A percentile compares a stretch with the other conserved stretches of the same genome.
Evolutionary conservation across 1,284 basidiomycete species (phyloP).

Genomic region (Phellinidium pouzarii): DNA sequence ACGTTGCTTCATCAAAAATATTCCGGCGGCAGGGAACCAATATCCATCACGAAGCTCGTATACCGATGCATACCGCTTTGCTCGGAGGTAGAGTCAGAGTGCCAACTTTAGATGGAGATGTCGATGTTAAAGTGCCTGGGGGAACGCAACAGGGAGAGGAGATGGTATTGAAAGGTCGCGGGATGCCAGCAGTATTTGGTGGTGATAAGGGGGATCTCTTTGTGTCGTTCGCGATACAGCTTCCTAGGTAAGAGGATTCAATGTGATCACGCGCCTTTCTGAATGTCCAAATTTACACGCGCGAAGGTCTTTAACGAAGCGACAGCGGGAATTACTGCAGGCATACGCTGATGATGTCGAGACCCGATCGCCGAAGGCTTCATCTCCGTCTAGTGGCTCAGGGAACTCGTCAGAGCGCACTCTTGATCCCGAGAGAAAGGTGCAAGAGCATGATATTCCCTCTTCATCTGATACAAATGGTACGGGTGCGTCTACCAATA

Average conservation of each 20-base stretch:
- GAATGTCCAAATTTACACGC: conserved; percentile 13
- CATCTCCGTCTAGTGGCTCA: conserved; percentile 24
- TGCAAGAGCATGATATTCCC: conserved; percentile 19
- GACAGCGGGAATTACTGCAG: conserved; percentile 84
- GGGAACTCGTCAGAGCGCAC: conserved; percentile 22
- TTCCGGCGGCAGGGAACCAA: conserved; percentile 93
- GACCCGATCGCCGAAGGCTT: conserved; percentile 40
- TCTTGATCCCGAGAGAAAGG: conserved; percentile 26
- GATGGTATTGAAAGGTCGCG: conserved; percentile 88
- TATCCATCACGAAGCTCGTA: conserved; percentile 85
- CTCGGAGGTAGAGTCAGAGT: conserved; percentile 90
- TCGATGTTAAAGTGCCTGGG: conserved; percentile 88
- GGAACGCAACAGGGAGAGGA: conserved; percentile 98
- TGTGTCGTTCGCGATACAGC: conserved; percentile 82
- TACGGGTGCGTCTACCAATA: conserved; percentile 61
- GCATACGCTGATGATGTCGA: conserved; percentile 91
- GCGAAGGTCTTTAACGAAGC: conserved; percentile 68
- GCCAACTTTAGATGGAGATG: conserved; percentile 93
- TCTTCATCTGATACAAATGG: conserved; percentile 48
- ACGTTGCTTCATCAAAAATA: conserved; percentile 75
- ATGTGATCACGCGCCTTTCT: conserved; percentile 20
- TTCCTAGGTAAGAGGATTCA: conserved; percentile 70
- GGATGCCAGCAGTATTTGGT: conserved; percentile 68
- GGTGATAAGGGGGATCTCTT: conserved; percentile 82
- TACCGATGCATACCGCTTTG: conserved; percentile 89